Evolutionary conservation across 2,329 filamentous ascomycete species (phyloP), one percentile per base, ranked within the genome.

Genomic region (Ophiostoma montium): DNA sequence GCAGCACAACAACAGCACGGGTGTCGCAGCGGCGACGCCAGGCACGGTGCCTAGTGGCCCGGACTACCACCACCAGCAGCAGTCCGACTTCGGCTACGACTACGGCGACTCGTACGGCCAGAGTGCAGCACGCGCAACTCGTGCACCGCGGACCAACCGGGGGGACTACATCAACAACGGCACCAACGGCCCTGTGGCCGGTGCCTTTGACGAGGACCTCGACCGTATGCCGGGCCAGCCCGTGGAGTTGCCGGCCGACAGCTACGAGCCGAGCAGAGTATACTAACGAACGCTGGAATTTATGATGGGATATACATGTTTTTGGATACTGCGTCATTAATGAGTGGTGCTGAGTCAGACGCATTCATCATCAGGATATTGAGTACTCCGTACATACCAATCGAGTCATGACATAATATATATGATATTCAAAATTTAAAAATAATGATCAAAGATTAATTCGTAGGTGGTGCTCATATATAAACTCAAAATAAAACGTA

Each of bases 71-170:
- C 36, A 13, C 16, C 36, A 5, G 16, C 36, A 13, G 36, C 31
- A 23, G 33, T 30, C 27, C 48, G 41, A 39, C 41, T 52, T n/a
- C n/a, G n/a, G n/a, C n/a, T n/a, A n/a, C n/a, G n/a, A 50, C 45
- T 39, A 45, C 23, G 18, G 32, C 15, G 23, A 21, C 3, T 18
- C 41, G 19, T 55, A 55, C 33, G 48, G 47, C 50, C 39, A 52
- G 50, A 55, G 52, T 21, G 52, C 54, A 0, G 50, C 54, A 1
- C 52, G 52, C 8, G 54, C 54, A 1, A 55, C 54, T 1, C 52
- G 52, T 2, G 52, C 54, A 0, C 54, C 54, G 10, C 50, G 53
- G 16, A 16, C 27, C n/a, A 39, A 41, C 36, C 23, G 18, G n/a
- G n/a, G n/a, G n/a, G n/a, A n/a, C n/a, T n/a, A n/a, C n/a, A 50